A percentile compares a stretch with the other conserved stretches of the same genome.
These are phyloP conservation scores for Gigaspora rosea DNA, from an alignment of 192 early-diverging fungal species.

Conservation along the genomic window DNA sequence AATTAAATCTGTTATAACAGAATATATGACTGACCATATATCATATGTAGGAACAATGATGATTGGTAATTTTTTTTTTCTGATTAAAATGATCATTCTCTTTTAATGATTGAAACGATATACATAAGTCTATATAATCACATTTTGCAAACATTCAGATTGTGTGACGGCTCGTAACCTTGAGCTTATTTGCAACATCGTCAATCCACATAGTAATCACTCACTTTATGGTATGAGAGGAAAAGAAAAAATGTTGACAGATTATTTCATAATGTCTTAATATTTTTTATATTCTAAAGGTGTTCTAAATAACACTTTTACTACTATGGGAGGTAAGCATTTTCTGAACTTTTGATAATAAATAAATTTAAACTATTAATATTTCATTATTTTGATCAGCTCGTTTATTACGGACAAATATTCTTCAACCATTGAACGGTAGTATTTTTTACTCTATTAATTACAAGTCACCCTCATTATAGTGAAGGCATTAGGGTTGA, in stretches of 20 bases:
- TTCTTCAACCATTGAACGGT: slow-evolving; percentile 71
- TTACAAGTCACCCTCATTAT: no score
- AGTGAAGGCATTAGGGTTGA: no score
- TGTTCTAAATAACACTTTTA: slow-evolving; percentile 59
- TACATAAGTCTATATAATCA: not conserved
- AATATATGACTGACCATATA: not conserved
- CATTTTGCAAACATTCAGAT: slow-evolving; percentile 41
- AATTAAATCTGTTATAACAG: not conserved
- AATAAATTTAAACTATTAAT: slow-evolving; percentile 33
- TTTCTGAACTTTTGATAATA: not conserved
- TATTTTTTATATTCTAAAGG: slow-evolving; percentile 10
- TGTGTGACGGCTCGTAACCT: slow-evolving; percentile 59
- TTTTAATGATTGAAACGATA: not conserved
- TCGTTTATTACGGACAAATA: slow-evolving; percentile 71
- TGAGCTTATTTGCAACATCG: slow-evolving; percentile 59
- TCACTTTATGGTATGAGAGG: slow-evolving; percentile 51
- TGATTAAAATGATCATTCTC: not conserved
- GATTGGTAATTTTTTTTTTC: slow-evolving; percentile 29
- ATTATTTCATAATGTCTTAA: not conserved
- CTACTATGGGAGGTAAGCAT: slow-evolving; percentile 61
- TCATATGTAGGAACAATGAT: slow-evolving; percentile 40
- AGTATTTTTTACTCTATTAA: not conserved
- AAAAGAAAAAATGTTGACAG: not conserved
- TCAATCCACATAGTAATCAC: slow-evolving; percentile 47
- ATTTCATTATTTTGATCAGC: slow-evolving; percentile 45